Conservation (phyloP, 768 basidiomycete genomes). For the Pleurotus giganteus region DNA sequence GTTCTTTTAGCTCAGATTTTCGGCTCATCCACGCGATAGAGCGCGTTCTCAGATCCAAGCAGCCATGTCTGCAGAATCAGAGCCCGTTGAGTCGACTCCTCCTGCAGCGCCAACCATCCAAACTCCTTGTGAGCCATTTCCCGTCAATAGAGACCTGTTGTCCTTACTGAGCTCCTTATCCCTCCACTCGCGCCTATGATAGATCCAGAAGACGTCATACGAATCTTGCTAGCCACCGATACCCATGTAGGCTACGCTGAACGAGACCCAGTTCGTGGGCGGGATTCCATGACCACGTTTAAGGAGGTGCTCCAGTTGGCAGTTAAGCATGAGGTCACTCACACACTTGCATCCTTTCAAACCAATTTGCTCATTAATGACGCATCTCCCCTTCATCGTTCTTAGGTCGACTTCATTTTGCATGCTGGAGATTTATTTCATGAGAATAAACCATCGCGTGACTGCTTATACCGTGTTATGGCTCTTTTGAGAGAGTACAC, state of each 20-base stretch:
- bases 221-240: slow-evolving; percentile 90
- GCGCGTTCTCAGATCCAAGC: too few relatives aligned
- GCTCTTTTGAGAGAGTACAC: slow-evolving; percentile 90
- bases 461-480: slow-evolving; percentile 85
- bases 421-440: slow-evolving; percentile 97
- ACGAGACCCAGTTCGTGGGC: slow-evolving; percentile 89
- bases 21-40: background rate
- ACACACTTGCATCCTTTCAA: background rate
- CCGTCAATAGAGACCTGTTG: background rate
- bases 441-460: slow-evolving; percentile 92
- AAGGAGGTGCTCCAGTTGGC: slow-evolving; percentile 91
- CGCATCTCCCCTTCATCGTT: slow-evolving; percentile 3
- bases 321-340: slow-evolving; percentile 72
- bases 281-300: slow-evolving; percentile 95
- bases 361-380: slow-evolving; percentile 7
- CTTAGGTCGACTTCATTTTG: slow-evolving; percentile 91
- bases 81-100: slow-evolving; percentile 23
- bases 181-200: slow-evolving; percentile 9
- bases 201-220: slow-evolving; percentile 70
- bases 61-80: slow-evolving; percentile 23
- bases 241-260: slow-evolving; percentile 96
- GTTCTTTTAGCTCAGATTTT: background rate
- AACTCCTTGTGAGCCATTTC: slow-evolving; percentile 32
- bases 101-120: slow-evolving; percentile 28
- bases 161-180: slow-evolving; percentile 3